Evolutionary conservation across 257 asterid species (phyloP).

Genomic region (Haberlea rhodopensis): DNA sequence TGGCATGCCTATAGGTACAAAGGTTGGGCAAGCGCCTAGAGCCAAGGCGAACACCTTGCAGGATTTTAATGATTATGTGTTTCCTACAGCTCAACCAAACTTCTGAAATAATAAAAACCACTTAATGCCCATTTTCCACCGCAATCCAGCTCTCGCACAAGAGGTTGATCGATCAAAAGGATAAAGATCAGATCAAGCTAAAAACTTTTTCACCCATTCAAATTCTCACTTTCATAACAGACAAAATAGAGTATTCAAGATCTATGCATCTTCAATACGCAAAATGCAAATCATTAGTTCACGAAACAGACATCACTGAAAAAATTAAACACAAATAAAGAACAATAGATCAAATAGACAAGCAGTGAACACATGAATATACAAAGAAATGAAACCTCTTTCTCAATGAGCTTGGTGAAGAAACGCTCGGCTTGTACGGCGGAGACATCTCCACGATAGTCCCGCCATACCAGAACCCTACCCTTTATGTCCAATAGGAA

Average conservation of each 20-base stretch:
- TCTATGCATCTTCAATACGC: not conserved
- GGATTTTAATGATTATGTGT: constrained; percentile 1
- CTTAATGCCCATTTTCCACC: not conserved
- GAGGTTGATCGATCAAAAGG: constrained; percentile 5
- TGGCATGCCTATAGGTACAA: not conserved
- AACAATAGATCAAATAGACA: not conserved
- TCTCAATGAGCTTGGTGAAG: constrained; percentile 86
- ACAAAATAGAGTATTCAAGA: not conserved
- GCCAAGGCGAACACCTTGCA: not conserved
- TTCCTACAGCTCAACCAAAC: constrained; percentile 26
- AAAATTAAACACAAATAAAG: not conserved
- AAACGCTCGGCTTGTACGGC: constrained; percentile 85
- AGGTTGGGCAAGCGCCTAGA: not conserved
- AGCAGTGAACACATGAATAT: not conserved
- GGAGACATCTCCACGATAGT: constrained; percentile 95
- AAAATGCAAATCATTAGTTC: not conserved
- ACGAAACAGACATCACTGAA: not conserved
- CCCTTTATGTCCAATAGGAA: constrained; percentile 97
- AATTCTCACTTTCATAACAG: not conserved
- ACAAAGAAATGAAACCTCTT: constrained; percentile 48
- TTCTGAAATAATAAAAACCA: constrained; percentile 16
- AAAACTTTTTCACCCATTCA: not conserved
- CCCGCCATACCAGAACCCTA: constrained; percentile 95
- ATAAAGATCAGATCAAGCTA: constrained; percentile 35
- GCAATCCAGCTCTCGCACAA: too few relatives aligned